Evolutionary conservation across 1,284 basidiomycete genomes (phyloP), one percentile per base, ranked within the genome.

Genomic region (Sanghuangporus weigelae): DNA sequence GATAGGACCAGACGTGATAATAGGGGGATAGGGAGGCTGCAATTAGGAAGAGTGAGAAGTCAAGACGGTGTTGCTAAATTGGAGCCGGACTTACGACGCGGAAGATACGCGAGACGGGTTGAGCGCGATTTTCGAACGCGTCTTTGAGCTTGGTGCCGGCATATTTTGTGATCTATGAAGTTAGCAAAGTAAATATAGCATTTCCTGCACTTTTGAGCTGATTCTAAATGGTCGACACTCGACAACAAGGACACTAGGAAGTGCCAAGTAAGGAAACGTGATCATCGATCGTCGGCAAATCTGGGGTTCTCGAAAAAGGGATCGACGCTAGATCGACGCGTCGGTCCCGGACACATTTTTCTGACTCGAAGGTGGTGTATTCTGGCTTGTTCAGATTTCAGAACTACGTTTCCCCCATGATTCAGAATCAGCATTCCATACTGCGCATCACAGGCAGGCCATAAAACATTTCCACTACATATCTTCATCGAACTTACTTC

Each of bases 71-170:
- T 65, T 68, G 48, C 61, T 19, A 6, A 49, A 31, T 14, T 19
- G 6, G 16, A 48, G 48, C 36, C 10, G 3, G 42, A 76, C 76
- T 66, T 76, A 88, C 86, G 85, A 86, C 42, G 77, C 79, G 7
- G 84, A 77, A 44, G 85, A 69, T 35, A 85, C 76, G 65, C 75
- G 81, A 42, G 69, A 68, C 53, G 85, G 82, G 66, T 80, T 84
- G 66, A 89, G 71, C 64, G 83, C 80, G 62, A 90, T 84, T 76
- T 85, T 90, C 69, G 78, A 83, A 67, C 88, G 80, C 62, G 85
- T 89, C 70, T 84, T 81, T 67, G 87, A 83, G 79, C 89, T 87
- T 71, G 84, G 83, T 48, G 76, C 78, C 73, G 84, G 80, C 87
- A 89, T 89, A 3, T 38, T 31, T 8, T n/a, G 12, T 38, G 31